Evolutionary conservation across 1,284 basidiomycete species (phyloP).

Genomic region (Naganishia albida): DNA sequence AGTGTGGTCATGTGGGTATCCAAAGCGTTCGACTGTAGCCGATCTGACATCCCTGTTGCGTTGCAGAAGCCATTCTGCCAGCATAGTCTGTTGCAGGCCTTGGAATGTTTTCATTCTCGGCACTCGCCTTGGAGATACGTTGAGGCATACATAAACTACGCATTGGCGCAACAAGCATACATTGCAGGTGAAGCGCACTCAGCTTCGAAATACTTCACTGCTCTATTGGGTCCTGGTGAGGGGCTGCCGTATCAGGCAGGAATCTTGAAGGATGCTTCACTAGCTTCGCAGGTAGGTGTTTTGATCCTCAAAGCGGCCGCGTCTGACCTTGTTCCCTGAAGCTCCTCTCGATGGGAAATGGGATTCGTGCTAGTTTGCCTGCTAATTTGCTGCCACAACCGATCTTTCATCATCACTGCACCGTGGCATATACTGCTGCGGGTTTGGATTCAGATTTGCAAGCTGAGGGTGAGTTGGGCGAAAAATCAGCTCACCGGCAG

Average conservation of each 20-base stretch:
- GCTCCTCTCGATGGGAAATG: background rate
- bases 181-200: conserved; percentile 54
- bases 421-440: background rate
- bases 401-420: background rate
- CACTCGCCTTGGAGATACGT: conserved; percentile 52
- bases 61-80: conserved; percentile 54
- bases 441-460: too few species aligned
- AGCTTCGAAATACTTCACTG: conserved; percentile 56
- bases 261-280: conserved; percentile 56
- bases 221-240: conserved; percentile 43
- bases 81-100: conserved; percentile 53
- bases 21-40: background rate
- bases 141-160: conserved; percentile 56
- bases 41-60: conserved; percentile 1
- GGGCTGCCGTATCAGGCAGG: conserved; percentile 48
- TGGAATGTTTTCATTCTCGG: conserved; percentile 47
- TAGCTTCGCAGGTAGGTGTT: conserved; percentile 52
- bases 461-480: too few species aligned
- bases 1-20: conserved; percentile 56
- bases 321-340: background rate
- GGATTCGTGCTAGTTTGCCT: background rate
- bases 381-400: background rate
- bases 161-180: background rate
- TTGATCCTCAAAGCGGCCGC: background rate
- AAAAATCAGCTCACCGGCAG: too few species aligned